Conservation (phyloP, 2,329 filamentous ascomycete species). For the Mollisia scopiformis region DNA sequence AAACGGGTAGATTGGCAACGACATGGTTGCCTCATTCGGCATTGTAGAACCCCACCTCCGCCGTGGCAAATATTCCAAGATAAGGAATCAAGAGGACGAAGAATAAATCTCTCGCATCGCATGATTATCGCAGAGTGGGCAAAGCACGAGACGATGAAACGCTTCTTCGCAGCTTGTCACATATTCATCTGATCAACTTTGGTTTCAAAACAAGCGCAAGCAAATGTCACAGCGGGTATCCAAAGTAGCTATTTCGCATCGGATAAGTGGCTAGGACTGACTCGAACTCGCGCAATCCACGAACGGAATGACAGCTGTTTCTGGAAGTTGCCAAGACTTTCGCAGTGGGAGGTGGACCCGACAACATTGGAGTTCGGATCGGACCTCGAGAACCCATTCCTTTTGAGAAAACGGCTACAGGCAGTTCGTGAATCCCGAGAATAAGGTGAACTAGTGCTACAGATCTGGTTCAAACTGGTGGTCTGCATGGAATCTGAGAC, state of each 20-base stretch:
- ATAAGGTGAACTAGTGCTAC: background rate
- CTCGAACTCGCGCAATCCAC: background rate
- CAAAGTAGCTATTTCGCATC: background rate
- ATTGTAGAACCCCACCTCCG: background rate
- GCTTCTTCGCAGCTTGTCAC: background rate
- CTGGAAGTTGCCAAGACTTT: background rate
- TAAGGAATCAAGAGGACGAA: background rate
- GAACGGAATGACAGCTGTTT: background rate
- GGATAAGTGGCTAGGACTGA: background rate
- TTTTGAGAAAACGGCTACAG: background rate
- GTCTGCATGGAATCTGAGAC: background rate
- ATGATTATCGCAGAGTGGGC: background rate
- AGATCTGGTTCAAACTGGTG: background rate
- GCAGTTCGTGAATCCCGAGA: background rate
- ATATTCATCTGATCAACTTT: background rate
- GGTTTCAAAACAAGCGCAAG: background rate
- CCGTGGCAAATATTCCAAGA: background rate
- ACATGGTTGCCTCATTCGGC: background rate
- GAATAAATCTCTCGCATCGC: background rate
- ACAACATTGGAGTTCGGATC: background rate
- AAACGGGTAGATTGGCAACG: background rate
- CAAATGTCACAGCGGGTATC: background rate
- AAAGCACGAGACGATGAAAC: background rate
- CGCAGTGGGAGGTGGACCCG: background rate
- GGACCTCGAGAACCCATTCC: background rate